Evolutionary conservation across 768 basidiomycete species (phyloP).

Genomic region (Lepiota brunneoincarnata): DNA sequence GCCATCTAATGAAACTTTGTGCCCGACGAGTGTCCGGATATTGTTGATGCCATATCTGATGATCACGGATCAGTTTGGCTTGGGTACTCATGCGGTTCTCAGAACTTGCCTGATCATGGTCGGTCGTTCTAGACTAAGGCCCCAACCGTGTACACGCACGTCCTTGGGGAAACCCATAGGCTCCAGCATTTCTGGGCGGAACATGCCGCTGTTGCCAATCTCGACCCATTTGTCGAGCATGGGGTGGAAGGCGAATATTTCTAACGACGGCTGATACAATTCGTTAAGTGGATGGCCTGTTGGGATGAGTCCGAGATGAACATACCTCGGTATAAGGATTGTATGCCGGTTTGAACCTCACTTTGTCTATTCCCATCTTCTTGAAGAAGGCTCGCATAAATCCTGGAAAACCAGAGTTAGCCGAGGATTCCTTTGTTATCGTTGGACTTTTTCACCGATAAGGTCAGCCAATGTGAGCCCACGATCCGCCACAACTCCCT

Average conservation of each 20-base stretch:
- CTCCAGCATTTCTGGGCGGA: conserved; percentile 98
- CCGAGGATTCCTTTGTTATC: not conserved
- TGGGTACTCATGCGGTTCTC: not conserved
- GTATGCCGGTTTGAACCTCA: conserved; percentile 98
- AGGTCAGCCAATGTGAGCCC: conserved; percentile 91
- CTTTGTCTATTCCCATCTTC: conserved; percentile 93
- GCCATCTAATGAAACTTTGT: conserved; percentile 90
- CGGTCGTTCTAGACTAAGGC: conserved; percentile 89
- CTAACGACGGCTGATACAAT: conserved; percentile 75
- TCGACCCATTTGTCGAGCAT: conserved; percentile 94
- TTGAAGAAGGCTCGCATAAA: conserved; percentile 99
- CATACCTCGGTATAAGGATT: conserved; percentile 94
- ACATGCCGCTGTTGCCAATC: conserved; percentile 99
- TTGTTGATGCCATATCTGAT: conserved; percentile 94
- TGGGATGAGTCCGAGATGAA: not conserved
- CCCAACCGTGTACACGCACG: conserved; percentile 97
- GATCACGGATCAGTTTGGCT: not conserved
- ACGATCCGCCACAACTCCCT: conserved; percentile 96
- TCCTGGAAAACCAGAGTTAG: conserved; percentile 42
- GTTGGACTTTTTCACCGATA: conserved; percentile 60
- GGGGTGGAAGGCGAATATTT: conserved; percentile 98
- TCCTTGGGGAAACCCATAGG: conserved; percentile 98
- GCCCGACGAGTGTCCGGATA: conserved; percentile 93
- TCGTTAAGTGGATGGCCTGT: not conserved
- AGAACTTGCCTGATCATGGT: conserved; percentile 92